These are phyloP conservation scores for Colletotrichum kahawae DNA, from an alignment of 2,329 filamentous ascomycete genomes.

Conservation along the genomic window DNA sequence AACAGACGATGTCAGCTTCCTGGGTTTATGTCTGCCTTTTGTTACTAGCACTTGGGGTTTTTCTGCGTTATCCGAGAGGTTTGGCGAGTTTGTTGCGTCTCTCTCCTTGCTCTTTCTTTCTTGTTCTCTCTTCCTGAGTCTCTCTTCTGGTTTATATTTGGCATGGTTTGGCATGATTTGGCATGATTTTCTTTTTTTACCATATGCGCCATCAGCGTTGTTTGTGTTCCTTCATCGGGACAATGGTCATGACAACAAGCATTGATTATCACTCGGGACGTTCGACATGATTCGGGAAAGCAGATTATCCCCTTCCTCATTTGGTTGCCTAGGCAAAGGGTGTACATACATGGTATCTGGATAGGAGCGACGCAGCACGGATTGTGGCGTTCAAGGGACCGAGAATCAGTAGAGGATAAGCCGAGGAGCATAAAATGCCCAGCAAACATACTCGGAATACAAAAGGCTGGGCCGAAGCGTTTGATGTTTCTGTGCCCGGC, in stretches of 20 bases:
- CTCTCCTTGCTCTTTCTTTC: neutral
- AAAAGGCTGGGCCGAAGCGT: neutral
- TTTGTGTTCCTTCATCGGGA: neutral
- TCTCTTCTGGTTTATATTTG: neutral
- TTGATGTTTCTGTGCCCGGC: neutral
- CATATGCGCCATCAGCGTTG: neutral
- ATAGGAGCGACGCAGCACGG: neutral
- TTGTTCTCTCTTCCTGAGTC: neutral
- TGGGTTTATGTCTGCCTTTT: neutral
- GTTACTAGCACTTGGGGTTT: neutral
- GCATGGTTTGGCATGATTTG: neutral
- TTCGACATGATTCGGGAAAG: neutral
- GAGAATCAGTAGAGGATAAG: neutral
- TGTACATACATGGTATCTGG: neutral
- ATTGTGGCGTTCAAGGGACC: neutral
- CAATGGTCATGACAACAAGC: neutral
- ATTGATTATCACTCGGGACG: neutral
- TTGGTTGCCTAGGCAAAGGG: neutral
- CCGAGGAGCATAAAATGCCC: neutral
- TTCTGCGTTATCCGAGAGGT: neutral
- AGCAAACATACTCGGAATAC: neutral
- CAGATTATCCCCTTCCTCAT: neutral
- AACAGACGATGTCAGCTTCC: neutral
- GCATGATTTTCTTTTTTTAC: neutral
- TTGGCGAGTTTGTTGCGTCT: neutral